Percentiles rank a stretch among this genome's conserved stretches.
phyloP scores from a whole-genome alignment of 768 basidiomycete genomes.

The Lactarius sanguifluus region DNA sequence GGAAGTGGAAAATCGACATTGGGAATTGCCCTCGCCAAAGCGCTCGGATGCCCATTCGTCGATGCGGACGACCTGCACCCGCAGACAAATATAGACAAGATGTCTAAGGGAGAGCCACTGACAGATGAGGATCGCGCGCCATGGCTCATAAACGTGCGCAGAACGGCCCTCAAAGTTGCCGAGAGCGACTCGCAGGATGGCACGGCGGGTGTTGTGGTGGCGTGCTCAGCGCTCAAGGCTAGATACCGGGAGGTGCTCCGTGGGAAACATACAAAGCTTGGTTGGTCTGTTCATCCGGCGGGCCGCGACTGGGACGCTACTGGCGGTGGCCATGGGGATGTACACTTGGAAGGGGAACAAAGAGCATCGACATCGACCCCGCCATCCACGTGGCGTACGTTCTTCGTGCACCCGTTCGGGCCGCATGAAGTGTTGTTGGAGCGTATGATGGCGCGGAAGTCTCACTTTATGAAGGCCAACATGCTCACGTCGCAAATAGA shows the following conservation, averaged over 20 bases:
- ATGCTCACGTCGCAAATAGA: constrained; percentile 81
- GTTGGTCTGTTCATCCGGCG: no score
- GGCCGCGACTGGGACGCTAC: neutral
- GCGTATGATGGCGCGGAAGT: constrained; percentile 60
- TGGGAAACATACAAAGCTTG: constrained; percentile 39
- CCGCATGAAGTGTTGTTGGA: constrained; percentile 52
- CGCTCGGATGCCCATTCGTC: constrained; percentile 69
- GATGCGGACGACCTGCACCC: constrained; percentile 93
- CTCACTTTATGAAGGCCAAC: constrained; percentile 80
- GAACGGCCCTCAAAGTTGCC: constrained; percentile 61
- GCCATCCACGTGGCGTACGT: constrained; percentile 47
- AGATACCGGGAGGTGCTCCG: constrained; percentile 82
- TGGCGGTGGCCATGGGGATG: neutral
- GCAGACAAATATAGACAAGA: constrained; percentile 78
- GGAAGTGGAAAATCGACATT: constrained; percentile 75
- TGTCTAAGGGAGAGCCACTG: constrained; percentile 73
- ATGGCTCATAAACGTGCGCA: constrained; percentile 77
- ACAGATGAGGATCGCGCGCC: constrained; percentile 81
- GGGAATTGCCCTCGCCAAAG: constrained; percentile 57
- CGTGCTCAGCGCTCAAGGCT: constrained; percentile 81
- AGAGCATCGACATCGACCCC: constrained; percentile 25
- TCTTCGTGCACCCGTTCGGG: constrained; percentile 80
- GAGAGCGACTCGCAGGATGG: constrained; percentile 34
- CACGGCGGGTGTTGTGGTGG: constrained; percentile 67
- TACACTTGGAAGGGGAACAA: neutral